These are phyloP conservation scores for Groenewaldozyma auringiensis DNA, from an alignment of 1,139 yeast species.

Conservation along the genomic window DNA sequence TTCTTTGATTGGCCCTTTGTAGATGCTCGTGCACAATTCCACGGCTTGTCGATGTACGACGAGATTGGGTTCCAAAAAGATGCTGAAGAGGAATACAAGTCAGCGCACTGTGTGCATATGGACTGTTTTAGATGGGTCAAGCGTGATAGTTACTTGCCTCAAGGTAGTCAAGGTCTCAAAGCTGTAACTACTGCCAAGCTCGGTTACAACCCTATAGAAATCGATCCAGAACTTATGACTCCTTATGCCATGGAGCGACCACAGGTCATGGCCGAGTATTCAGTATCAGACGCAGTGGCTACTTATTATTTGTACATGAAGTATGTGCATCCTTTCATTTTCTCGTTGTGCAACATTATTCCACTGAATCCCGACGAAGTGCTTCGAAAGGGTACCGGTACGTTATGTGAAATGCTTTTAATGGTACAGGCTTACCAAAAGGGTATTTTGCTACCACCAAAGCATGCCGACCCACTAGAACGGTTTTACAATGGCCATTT, in stretches of 20 bases:
- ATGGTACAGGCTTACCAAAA: constrained; percentile 92
- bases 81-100: constrained; percentile 82
- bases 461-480: constrained; percentile 86
- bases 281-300: constrained; percentile 99
- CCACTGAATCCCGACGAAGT: constrained; percentile 97
- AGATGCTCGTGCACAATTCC: constrained; percentile 74
- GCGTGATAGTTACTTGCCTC: constrained; percentile 94
- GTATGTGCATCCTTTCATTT: constrained; percentile 94
- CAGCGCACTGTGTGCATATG: constrained; percentile 92
- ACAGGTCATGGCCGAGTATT: constrained; percentile 86
- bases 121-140: constrained; percentile 99
- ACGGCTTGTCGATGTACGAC: constrained; percentile 81
- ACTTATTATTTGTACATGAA: constrained; percentile 93
- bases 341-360: constrained; percentile 89
- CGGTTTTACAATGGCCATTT: constrained; percentile 92
- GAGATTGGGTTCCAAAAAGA: constrained; percentile 94
- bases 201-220: constrained; percentile 93
- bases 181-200: constrained; percentile 95
- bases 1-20: constrained; percentile 99
- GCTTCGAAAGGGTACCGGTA: constrained; percentile 94
- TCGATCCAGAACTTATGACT: constrained; percentile 97
- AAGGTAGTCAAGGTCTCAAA: constrained; percentile 96
- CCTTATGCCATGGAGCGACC: constrained; percentile 95
- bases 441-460: constrained; percentile 78
- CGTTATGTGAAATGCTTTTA: constrained; percentile 93